Conservation (phyloP, 2,329 filamentous ascomycete genomes). For the Akanthomyces uredinophilus region DNA sequence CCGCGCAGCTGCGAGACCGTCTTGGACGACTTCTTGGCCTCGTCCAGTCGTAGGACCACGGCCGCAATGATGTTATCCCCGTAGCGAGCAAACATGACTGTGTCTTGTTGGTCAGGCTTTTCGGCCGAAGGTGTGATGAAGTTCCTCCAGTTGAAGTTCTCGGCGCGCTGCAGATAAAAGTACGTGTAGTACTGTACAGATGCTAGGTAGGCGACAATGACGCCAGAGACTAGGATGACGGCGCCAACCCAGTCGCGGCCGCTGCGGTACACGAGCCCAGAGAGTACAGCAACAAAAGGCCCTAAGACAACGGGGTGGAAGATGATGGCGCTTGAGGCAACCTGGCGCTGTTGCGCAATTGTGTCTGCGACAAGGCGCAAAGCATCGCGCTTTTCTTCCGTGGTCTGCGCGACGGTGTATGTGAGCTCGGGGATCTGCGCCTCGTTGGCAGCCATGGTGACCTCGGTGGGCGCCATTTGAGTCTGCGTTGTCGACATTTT, state of each 20-base stretch:
- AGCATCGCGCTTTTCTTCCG: conserved; percentile 59
- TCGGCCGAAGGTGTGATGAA: conserved; percentile 34
- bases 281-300: conserved; percentile 35
- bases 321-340: conserved; percentile 58
- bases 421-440: conserved; percentile 51
- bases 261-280: conserved; percentile 33
- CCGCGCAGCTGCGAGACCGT: conserved; percentile 4
- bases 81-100: conserved; percentile 58
- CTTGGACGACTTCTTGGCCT: conserved; percentile 15
- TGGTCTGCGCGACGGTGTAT: conserved; percentile 47
- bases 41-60: conserved; percentile 59
- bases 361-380: conserved; percentile 73
- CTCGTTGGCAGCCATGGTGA: neutral
- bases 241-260: conserved; percentile 49
- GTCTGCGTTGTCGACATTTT: conserved; percentile 7
- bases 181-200: conserved; percentile 55
- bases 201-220: conserved; percentile 59
- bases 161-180: conserved; percentile 59
- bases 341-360: conserved; percentile 74
- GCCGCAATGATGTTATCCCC: conserved; percentile 65
- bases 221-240: conserved; percentile 50
- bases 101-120: conserved; percentile 38
- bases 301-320: conserved; percentile 53
- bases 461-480: neutral
- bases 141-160: conserved; percentile 58